Evolutionary conservation across 129 eudicot species (phyloP).

Genomic region (Rutidosis leptorrhynchoides): DNA sequence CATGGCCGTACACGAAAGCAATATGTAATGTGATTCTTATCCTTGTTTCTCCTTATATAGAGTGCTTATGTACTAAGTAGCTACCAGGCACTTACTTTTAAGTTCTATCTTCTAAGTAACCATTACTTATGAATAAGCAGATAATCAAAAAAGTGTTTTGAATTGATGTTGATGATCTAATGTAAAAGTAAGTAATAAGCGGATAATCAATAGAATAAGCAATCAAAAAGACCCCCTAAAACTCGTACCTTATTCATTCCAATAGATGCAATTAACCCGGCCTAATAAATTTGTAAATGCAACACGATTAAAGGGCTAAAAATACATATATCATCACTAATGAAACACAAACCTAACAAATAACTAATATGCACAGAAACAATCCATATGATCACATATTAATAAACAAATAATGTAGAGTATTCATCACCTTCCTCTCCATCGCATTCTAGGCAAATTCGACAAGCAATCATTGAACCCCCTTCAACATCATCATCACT

Average conservation of each 20-base stretch:
- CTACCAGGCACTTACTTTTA: background rate
- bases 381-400: background rate
- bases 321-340: background rate
- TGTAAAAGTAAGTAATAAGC: background rate
- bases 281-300: background rate
- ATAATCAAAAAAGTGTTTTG: background rate
- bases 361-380: background rate
- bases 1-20: background rate
- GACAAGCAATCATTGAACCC: constrained; percentile 52
- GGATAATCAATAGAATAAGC: background rate
- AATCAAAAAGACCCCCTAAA: background rate
- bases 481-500: constrained; percentile 63
- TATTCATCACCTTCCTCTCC: constrained; percentile 54
- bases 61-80: background rate
- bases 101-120: no score
- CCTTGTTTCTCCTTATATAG: background rate
- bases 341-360: no score
- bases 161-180: background rate
- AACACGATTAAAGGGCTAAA: no score
- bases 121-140: background rate
- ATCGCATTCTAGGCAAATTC: constrained; percentile 85
- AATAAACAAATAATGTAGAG: background rate
- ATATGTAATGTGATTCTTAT: background rate
- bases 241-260: background rate
- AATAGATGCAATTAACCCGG: background rate